These are phyloP conservation scores for Roridomyces roridus DNA, from an alignment of 768 basidiomycete genomes.

Conservation along the genomic window DNA sequence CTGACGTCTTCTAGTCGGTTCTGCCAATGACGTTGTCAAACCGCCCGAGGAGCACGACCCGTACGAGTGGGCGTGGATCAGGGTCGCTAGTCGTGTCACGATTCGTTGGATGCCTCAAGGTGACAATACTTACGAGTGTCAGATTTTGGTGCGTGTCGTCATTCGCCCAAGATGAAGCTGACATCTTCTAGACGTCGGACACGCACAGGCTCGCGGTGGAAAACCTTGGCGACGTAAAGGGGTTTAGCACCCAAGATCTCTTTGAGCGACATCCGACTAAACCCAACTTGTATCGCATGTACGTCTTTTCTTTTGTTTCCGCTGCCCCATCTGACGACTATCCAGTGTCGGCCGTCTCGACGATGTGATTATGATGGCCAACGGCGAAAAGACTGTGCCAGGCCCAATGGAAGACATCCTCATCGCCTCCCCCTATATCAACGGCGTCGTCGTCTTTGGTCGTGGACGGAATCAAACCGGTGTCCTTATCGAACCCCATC, in stretches of 20 bases:
- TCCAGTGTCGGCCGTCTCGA: constrained; percentile 38
- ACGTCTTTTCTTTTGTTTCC: background rate
- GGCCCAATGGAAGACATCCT: constrained; percentile 32
- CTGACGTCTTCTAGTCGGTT: constrained; percentile 15
- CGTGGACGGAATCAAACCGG: constrained; percentile 27
- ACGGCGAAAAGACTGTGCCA: constrained; percentile 37
- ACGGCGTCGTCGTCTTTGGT: constrained; percentile 18
- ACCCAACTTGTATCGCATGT: constrained; percentile 36
- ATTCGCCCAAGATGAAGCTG: background rate
- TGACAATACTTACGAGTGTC: constrained; percentile 43
- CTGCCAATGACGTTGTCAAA: constrained; percentile 19
- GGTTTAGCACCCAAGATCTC: constrained; percentile 37
- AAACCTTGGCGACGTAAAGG: constrained; percentile 33
- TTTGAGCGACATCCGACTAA: constrained; percentile 39
- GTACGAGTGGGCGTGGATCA: constrained; percentile 38
- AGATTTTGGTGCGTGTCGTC: constrained; percentile 37
- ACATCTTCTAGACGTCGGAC: constrained; percentile 6
- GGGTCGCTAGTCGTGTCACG: constrained; percentile 27
- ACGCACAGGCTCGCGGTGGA: constrained; percentile 42
- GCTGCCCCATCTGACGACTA: background rate
- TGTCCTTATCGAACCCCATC: constrained; percentile 24
- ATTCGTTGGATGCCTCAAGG: constrained; percentile 40
- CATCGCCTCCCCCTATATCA: constrained; percentile 22
- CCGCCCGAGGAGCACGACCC: constrained; percentile 19
- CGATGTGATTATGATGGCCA: constrained; percentile 34